Conservation (phyloP, 306 rosid species). For the Prunus dulcis region DNA sequence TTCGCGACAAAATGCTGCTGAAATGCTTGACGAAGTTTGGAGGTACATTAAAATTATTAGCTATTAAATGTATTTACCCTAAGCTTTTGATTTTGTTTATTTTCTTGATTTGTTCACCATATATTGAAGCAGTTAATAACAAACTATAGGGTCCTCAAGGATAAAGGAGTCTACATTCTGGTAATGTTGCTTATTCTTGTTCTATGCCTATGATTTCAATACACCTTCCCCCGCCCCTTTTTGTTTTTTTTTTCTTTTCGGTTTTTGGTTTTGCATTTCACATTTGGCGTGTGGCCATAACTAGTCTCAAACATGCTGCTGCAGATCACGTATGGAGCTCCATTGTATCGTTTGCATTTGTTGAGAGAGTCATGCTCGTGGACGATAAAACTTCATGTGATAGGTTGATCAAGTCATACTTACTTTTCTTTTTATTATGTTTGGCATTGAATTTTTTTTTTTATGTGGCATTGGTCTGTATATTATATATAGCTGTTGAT, state of each 20-base stretch:
- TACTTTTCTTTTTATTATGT: conserved; percentile 12
- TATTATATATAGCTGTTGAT: not conserved
- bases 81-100: conserved; percentile 29
- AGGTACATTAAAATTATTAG: conserved; percentile 57
- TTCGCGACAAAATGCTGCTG: conserved; percentile 59
- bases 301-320: conserved; percentile 19
- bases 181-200: conserved; percentile 32
- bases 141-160: conserved; percentile 95
- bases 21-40: conserved; percentile 86
- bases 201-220: not conserved
- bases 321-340: conserved; percentile 89
- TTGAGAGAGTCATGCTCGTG: conserved; percentile 56
- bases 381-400: conserved; percentile 83
- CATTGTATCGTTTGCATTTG: conserved; percentile 56
- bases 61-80: conserved; percentile 20
- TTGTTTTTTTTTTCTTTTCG: not conserved
- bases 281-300: conserved; percentile 1
- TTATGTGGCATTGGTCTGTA: not conserved
- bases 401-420: conserved; percentile 45
- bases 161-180: conserved; percentile 82
- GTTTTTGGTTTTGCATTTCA: not conserved
- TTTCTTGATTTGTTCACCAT: conserved; percentile 75
- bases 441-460: not conserved
- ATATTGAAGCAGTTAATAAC: conserved; percentile 91
- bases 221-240: not conserved